phyloP scores from a whole-genome alignment of 148 eudicot species.

The Rhododendron ferrugineum region DNA sequence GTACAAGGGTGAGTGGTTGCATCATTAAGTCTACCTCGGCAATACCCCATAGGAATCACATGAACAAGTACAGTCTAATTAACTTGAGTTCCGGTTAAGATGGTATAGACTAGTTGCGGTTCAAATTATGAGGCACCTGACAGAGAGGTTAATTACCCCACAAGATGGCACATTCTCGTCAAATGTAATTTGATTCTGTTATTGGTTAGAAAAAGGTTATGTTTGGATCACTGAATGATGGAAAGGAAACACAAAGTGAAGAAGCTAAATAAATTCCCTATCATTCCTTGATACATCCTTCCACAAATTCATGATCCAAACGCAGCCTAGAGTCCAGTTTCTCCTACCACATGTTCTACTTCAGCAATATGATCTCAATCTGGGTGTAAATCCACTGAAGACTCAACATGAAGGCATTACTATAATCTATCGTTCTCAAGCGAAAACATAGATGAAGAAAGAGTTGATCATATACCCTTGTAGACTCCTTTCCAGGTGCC shows the following conservation, averaged over 20 bases:
- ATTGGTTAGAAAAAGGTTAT: neutral
- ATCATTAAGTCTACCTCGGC: neutral
- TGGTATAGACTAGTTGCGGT: neutral
- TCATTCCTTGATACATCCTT: neutral
- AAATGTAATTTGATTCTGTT: neutral
- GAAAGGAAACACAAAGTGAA: neutral
- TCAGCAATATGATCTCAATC: constrained; percentile 1
- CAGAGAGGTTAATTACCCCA: neutral
- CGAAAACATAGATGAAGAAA: neutral
- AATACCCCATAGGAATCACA: neutral
- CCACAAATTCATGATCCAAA: neutral
- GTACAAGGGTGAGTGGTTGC: neutral
- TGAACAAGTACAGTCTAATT: neutral
- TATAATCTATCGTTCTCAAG: neutral
- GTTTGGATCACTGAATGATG: neutral
- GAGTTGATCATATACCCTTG: constrained; percentile 19
- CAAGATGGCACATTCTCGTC: neutral
- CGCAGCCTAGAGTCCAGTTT: neutral
- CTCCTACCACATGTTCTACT: neutral
- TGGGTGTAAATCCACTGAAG: neutral
- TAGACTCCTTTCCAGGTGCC: constrained; percentile 26
- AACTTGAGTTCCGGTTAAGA: neutral
- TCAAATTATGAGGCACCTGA: neutral
- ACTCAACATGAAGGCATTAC: neutral
- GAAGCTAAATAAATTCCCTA: neutral